Evolutionary conservation across 805 yeast species (phyloP).

Genomic region (Starmerella bombi): DNA sequence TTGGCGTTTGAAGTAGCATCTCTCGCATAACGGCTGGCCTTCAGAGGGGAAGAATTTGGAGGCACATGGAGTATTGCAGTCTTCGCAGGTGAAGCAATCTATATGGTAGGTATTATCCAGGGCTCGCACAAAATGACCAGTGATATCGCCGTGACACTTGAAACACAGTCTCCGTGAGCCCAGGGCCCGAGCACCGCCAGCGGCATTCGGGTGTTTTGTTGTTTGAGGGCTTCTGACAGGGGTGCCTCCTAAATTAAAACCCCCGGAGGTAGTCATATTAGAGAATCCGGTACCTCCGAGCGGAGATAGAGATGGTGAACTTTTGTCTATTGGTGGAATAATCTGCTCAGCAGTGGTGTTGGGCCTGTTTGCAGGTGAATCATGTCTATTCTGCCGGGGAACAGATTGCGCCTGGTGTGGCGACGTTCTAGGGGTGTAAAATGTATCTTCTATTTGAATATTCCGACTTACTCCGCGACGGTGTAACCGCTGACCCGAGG

Average conservation of each 20-base stretch:
- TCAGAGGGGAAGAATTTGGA: slow-evolving; percentile 81
- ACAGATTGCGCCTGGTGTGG: slow-evolving; percentile 1
- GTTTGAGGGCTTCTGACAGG: not conserved
- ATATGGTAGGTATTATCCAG: slow-evolving; percentile 68
- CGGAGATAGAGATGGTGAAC: no score
- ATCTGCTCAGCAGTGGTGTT: not conserved
- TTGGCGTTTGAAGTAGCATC: slow-evolving; percentile 75
- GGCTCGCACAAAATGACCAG: slow-evolving; percentile 78
- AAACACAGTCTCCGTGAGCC: slow-evolving; percentile 31
- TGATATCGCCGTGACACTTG: slow-evolving; percentile 39
- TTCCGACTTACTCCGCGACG: slow-evolving; percentile 16
- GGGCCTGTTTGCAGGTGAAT: not conserved
- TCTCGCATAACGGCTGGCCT: slow-evolving; percentile 63
- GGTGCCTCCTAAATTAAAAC: not conserved
- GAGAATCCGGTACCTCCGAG: not conserved
- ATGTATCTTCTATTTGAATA: slow-evolving; percentile 12
- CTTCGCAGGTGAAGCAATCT: slow-evolving; percentile 74
- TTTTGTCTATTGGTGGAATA: no score
- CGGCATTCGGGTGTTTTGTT: not conserved
- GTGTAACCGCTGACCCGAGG: slow-evolving; percentile 15
- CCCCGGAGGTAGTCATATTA: not conserved
- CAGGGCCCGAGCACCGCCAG: slow-evolving; percentile 3
- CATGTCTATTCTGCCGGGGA: not conserved
- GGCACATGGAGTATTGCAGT: slow-evolving; percentile 70
- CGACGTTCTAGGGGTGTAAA: slow-evolving; percentile 13